Evolutionary conservation across 768 basidiomycete genomes (phyloP), one percentile per base, ranked within the genome.

Genomic region (Steccherinum ochraceum): DNA sequence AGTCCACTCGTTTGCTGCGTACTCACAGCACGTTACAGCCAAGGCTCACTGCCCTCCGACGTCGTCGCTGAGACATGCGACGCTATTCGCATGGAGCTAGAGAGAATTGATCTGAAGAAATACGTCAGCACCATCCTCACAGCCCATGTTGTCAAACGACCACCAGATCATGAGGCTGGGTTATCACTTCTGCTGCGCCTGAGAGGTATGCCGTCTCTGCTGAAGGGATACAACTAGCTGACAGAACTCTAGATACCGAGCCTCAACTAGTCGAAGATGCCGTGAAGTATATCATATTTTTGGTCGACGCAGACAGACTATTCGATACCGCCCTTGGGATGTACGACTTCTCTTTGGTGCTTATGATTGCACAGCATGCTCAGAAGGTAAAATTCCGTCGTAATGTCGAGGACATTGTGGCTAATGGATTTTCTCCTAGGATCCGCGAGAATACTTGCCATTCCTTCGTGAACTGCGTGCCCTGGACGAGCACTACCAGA

Each of bases 261-360:
- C 81, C 88, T 0, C 75, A 81, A 23, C 67, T 93, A 2, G 90
- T 96, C 12, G 94, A 99, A 62, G 94, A 97, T 52, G 96, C 96
- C 4, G 89, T 98, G 60, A 97, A 94, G 64, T 99, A 98, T 62
- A 86, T 98, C 64, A 97, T 98, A 65, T 99, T 98, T 76, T 79
- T 99, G 25, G 91, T 93, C 18, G 92, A 98, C 58, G 93, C 93
- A 0, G 83, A 98, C 59, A 75, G 76, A 42, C 76, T 99, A 3
- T 98, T 95, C 69, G 84, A 98, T 64, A 88, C 89, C 11, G 96
- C 96, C 1, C 77, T 99, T 25, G 96, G 96, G 18, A 98, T 98
- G 93, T 99, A 99, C 62, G 93, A 99, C 67, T 98, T 98, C 71
- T 84, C 89, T 24, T 73, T 99, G 16, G 95, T 97, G 5, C 72